Conservation (phyloP, 306 rosid species). For the Geum urbanum region DNA sequence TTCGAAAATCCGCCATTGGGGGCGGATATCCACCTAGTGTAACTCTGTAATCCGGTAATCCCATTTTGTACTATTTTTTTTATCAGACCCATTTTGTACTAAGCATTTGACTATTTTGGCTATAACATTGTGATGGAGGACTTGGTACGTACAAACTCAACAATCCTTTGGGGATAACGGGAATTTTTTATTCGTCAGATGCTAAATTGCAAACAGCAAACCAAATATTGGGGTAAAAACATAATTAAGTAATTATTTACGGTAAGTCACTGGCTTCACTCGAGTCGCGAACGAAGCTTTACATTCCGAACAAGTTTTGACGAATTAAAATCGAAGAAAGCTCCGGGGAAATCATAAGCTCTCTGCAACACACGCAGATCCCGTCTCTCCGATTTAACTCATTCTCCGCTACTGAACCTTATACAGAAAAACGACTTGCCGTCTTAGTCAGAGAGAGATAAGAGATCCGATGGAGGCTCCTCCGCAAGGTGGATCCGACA, state of each 20-base stretch:
- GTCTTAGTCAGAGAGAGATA: background rate
- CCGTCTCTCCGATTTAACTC: background rate
- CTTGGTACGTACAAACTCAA: no score
- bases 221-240: background rate
- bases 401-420: background rate
- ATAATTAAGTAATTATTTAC: background rate
- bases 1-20: no score
- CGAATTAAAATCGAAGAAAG: background rate
- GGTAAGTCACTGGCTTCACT: background rate
- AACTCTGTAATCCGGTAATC: no score
- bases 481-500: constrained; percentile 64
- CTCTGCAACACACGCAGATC: constrained; percentile 12
- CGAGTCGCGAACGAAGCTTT: background rate
- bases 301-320: background rate
- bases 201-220: background rate
- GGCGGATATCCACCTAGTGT: no score
- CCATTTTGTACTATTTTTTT: no score
- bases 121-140: no score
- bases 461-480: constrained; percentile 49
- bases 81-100: no score
- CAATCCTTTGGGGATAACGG: background rate
- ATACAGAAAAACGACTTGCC: constrained; percentile 4
- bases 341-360: background rate
- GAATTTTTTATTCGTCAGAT: background rate
- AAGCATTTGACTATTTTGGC: no score